phyloP scores from a whole-genome alignment of 225 moss, liverwort and hornwort genomes.

The Rhytidiadelphus loreus region DNA sequence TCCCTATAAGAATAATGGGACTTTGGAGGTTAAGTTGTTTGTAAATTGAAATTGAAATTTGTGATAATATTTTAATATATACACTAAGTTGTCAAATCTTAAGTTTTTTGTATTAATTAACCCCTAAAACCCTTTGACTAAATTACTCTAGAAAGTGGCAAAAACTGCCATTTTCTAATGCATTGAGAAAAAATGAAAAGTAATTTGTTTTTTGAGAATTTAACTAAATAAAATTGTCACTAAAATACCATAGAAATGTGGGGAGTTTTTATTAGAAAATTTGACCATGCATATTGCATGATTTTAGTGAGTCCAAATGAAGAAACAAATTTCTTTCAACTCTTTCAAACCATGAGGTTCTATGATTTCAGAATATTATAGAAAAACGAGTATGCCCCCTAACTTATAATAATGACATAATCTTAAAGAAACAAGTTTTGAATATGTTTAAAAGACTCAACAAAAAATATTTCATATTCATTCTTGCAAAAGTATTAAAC shows the following conservation, averaged over 20 bases:
- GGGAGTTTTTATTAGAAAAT: fast-evolving
- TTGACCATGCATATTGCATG: background rate
- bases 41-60: background rate
- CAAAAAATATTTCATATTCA: background rate
- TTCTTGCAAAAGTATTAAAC: background rate
- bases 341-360: background rate
- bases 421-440: background rate
- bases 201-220: background rate
- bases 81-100: background rate
- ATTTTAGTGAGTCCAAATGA: background rate
- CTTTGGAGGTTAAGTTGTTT: background rate
- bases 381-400: background rate
- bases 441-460: background rate
- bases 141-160: background rate
- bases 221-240: fast-evolving
- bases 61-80: background rate
- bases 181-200: background rate
- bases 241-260: background rate
- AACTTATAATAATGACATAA: background rate
- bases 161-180: background rate
- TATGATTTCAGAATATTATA: background rate
- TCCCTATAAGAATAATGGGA: fast-evolving
- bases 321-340: background rate
- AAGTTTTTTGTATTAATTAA: background rate
- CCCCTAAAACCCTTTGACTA: background rate